Conservation (phyloP, 108 stramenopile genomes). For the Phaeodactylum tricornutum region DNA sequence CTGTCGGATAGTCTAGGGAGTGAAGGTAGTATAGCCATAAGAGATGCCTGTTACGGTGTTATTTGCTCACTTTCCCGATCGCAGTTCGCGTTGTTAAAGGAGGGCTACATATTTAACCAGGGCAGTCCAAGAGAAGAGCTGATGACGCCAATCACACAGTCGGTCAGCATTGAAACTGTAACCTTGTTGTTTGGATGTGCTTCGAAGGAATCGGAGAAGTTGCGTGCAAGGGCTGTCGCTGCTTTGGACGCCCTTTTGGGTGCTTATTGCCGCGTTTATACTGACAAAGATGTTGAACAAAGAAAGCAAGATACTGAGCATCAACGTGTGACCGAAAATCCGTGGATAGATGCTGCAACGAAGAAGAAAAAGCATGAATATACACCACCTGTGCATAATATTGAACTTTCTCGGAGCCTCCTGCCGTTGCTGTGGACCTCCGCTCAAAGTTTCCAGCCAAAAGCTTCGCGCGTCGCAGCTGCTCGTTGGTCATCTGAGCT, state of each 20-base stretch:
- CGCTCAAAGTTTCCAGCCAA: slow-evolving; percentile 40
- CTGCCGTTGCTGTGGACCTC: slow-evolving; percentile 61
- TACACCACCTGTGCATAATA: neutral
- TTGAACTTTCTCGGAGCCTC: slow-evolving; percentile 17
- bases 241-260: slow-evolving; percentile 63
- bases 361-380: neutral
- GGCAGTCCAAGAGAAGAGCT: neutral
- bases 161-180: slow-evolving; percentile 35
- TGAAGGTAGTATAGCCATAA: slow-evolving; percentile 35
- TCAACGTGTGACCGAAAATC: slow-evolving; percentile 20
- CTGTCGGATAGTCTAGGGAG: neutral
- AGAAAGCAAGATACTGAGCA: neutral
- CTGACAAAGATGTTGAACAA: slow-evolving; percentile 7
- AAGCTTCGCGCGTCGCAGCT: slow-evolving; percentile 61
- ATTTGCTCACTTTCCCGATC: slow-evolving; percentile 55
- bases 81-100: neutral
- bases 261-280: slow-evolving; percentile 40
- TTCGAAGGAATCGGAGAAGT: slow-evolving; percentile 50
- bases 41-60: slow-evolving; percentile 63
- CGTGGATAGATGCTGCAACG: slow-evolving; percentile 25
- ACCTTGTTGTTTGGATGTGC: slow-evolving; percentile 62
- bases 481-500: slow-evolving; percentile 67
- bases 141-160: neutral
- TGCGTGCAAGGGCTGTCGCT: slow-evolving; percentile 56
- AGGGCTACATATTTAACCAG: neutral